These are phyloP conservation scores for Wickerhamiella sergipiensis DNA, from an alignment of 805 yeast genomes.

Conservation along the genomic window DNA sequence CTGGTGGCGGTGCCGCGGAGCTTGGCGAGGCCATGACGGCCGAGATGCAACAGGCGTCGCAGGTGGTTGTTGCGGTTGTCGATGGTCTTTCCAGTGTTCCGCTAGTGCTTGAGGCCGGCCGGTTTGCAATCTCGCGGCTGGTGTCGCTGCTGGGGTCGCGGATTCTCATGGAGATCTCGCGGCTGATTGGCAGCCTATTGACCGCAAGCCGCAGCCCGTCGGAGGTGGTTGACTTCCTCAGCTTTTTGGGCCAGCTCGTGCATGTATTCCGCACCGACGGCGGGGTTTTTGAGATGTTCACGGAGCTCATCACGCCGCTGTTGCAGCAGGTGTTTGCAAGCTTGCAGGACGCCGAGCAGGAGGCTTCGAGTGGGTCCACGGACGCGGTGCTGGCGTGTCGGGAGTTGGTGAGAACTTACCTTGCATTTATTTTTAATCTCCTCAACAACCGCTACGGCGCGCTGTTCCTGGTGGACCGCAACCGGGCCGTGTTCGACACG, in stretches of 20 bases:
- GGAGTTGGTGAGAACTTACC: constrained; percentile 50
- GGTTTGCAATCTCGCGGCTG: constrained; percentile 78
- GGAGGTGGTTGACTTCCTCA: constrained; percentile 68
- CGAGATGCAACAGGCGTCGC: constrained; percentile 56
- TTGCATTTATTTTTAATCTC: constrained; percentile 54
- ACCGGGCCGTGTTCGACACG: constrained; percentile 43
- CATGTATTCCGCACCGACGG: constrained; percentile 61
- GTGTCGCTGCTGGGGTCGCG: constrained; percentile 53
- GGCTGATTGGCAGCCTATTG: constrained; percentile 56
- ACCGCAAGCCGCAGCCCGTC: constrained; percentile 41
- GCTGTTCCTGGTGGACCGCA: constrained; percentile 55
- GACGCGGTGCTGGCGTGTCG: constrained; percentile 38
- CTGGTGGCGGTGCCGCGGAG: constrained; percentile 5
- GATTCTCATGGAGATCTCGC: constrained; percentile 43
- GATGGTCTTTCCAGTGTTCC: constrained; percentile 58
- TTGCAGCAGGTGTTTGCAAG: constrained; percentile 45
- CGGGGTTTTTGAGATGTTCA: constrained; percentile 56
- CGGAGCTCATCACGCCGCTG: constrained; percentile 63
- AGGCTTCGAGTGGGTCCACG: constrained; percentile 29
- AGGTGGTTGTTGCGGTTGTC: constrained; percentile 70
- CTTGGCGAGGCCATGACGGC: constrained; percentile 25
- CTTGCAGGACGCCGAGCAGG: constrained; percentile 30
- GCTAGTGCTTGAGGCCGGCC: constrained; percentile 66
- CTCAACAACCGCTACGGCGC: constrained; percentile 70
- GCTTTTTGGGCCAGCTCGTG: constrained; percentile 77